Evolutionary conservation across 2,329 filamentous ascomycete genomes (phyloP).

Genomic region (Calonectria pseudoreteaudii): DNA sequence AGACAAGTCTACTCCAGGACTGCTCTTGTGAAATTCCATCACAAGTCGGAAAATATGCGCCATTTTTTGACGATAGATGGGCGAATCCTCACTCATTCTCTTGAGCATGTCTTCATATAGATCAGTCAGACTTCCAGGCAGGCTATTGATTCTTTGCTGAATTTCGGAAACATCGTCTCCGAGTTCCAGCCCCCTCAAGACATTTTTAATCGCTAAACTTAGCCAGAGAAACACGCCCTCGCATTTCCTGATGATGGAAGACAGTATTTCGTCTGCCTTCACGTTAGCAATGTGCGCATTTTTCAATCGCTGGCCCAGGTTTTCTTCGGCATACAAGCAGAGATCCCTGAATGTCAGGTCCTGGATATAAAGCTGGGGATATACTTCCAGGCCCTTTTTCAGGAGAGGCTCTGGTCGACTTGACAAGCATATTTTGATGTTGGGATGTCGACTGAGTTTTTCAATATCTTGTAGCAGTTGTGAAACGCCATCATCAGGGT

Average conservation of each 20-base stretch:
- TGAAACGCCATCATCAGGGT: neutral
- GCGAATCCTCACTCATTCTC: conserved; percentile 3
- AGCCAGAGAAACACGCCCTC: conserved; percentile 22
- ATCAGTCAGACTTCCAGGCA: neutral
- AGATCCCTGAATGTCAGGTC: conserved; percentile 5
- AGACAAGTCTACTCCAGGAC: neutral
- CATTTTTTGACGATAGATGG: neutral
- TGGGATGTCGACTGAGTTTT: neutral
- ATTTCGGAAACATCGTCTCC: neutral
- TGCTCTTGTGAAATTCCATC: neutral
- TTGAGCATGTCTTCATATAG: conserved; percentile 21
- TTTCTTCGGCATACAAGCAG: neutral
- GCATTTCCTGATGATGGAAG: neutral
- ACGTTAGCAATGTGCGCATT: neutral
- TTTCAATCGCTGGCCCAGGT: neutral
- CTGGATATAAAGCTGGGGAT: conserved; percentile 4
- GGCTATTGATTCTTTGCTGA: neutral
- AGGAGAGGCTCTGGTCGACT: conserved; percentile 6
- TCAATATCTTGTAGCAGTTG: neutral
- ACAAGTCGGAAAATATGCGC: neutral
- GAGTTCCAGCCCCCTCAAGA: neutral
- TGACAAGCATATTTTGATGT: conserved; percentile 20
- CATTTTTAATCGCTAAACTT: neutral
- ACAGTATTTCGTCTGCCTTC: neutral
- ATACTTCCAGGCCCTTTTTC: neutral